phyloP scores from a whole-genome alignment of 768 basidiomycete genomes.

The Naganishia friedmannii region DNA sequence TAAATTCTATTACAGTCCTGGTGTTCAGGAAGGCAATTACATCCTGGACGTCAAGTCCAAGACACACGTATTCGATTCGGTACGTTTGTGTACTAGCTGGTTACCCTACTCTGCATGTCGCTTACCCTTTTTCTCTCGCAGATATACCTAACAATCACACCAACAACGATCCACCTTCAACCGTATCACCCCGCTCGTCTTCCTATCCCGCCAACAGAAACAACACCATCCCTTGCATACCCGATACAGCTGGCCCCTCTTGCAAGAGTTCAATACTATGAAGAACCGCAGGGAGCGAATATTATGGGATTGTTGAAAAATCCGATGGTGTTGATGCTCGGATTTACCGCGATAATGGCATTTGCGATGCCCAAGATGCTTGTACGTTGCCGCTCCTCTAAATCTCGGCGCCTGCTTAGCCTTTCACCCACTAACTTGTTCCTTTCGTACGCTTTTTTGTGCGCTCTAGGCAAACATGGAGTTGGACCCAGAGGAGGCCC shows the following conservation, averaged over 20 bases:
- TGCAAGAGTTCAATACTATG: slow-evolving; percentile 36
- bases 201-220: slow-evolving; percentile 30
- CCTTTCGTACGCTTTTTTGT: not conserved
- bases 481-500: slow-evolving; percentile 46
- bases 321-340: slow-evolving; percentile 51
- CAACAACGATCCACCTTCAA: slow-evolving; percentile 38
- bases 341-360: slow-evolving; percentile 44
- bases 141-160: slow-evolving; percentile 31
- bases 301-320: slow-evolving; percentile 46
- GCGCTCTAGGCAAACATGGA: slow-evolving; percentile 37
- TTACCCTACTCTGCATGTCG: not conserved
- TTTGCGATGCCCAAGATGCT: slow-evolving; percentile 46
- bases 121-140: slow-evolving; percentile 21
- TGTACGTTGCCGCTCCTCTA: slow-evolving; percentile 33
- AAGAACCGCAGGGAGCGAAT: slow-evolving; percentile 34
- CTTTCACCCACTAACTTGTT: not conserved
- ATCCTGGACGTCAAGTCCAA: slow-evolving; percentile 37
- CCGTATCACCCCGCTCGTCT: slow-evolving; percentile 35
- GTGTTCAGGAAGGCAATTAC: slow-evolving; percentile 39
- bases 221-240: slow-evolving; percentile 39
- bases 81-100: slow-evolving; percentile 19
- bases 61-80: slow-evolving; percentile 38
- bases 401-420: not conserved
- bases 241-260: slow-evolving; percentile 37
- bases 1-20: slow-evolving; percentile 25